Base-by-base conservation (phyloP, 2,329 filamentous ascomycete species). In the Colletotrichum sp. region DNA sequence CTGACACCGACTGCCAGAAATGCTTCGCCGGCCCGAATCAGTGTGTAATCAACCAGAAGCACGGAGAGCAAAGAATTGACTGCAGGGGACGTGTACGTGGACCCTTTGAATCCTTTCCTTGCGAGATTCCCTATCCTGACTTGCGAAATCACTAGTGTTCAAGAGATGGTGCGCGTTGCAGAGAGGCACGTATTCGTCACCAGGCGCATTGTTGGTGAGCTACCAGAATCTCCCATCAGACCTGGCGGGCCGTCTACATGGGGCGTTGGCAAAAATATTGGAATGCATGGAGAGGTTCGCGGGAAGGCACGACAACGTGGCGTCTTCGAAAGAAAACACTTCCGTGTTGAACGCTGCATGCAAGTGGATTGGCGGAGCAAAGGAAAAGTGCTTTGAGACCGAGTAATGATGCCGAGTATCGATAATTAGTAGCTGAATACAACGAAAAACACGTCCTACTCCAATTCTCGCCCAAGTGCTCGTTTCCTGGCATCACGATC, bases 361-460 rank as follows among this genome's bases (percentile, higher is more conserved):
- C 2, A 21, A 21, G 6, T 3, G 10, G 6, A 8, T 1, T 24
- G 44, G 6, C n/a, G 0, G n/a, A 21, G 8, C 6, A 52, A 8
- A 6, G n/a, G 44, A 0, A 21, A 24, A 21, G n/a, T 52, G n/a
- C 9, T 13, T 21, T 52, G n/a, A 52, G 44, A 2, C 44, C n/a
- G n/a, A 2, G n/a, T 8, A 7, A 4, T 4, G 2, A 21, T 52
- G 44, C n/a, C 1, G n/a, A 52, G 44, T 52, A 52, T 52, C n/a
- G 10, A 52, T 52, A 52, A 21, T 4, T 52, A 6, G 44, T 52
- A 24, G 44, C n/a, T 21, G n/a, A 52, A 52, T 52, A 21, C 1
- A 34, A 34, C 32, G 10, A 34, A 34, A 34, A 52, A 13, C 3
- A 59, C 3, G 0, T 16, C 55, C 12, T 59, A 24, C 26, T 39